These are phyloP conservation scores for Botryotinia narcissicola DNA, from an alignment of 2,329 filamentous ascomycete genomes.

Conservation along the genomic window DNA sequence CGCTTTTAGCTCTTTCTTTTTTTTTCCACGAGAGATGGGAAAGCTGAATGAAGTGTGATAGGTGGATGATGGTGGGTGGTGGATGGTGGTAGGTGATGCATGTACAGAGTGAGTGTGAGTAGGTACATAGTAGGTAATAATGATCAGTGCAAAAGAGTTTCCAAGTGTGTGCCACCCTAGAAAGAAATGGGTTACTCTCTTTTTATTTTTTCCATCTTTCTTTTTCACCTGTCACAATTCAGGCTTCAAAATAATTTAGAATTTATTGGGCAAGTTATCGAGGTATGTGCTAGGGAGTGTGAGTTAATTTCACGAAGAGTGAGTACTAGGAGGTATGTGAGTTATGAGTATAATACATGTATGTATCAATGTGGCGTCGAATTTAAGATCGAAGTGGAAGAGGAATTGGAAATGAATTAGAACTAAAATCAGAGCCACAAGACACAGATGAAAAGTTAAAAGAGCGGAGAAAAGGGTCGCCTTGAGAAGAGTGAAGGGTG, in stretches of 20 bases:
- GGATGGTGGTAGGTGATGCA: not conserved
- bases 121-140: no score
- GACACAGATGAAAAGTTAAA: not conserved
- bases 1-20: not conserved
- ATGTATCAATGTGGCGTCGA: constrained; percentile 6
- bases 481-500: not conserved
- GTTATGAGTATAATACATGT: not conserved
- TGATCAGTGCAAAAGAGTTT: constrained; percentile 2
- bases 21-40: not conserved
- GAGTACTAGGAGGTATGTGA: not conserved
- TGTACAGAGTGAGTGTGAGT: not conserved
- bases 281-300: no score
- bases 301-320: not conserved
- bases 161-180: not conserved
- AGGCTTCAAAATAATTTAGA: not conserved
- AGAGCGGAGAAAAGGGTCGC: not conserved
- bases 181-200: constrained; percentile 7
- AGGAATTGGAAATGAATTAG: not conserved
- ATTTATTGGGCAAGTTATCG: not conserved
- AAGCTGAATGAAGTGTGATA: constrained; percentile 7
- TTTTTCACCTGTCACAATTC: constrained; percentile 7
- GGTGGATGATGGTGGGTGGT: not conserved
- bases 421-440: not conserved
- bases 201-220: not conserved
- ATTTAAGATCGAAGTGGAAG: not conserved